A percentile compares a stretch with the other conserved stretches of the same genome.
Evolutionary conservation across 2,329 filamentous ascomycete species (phyloP).

Genomic region (Capronia americana): DNA sequence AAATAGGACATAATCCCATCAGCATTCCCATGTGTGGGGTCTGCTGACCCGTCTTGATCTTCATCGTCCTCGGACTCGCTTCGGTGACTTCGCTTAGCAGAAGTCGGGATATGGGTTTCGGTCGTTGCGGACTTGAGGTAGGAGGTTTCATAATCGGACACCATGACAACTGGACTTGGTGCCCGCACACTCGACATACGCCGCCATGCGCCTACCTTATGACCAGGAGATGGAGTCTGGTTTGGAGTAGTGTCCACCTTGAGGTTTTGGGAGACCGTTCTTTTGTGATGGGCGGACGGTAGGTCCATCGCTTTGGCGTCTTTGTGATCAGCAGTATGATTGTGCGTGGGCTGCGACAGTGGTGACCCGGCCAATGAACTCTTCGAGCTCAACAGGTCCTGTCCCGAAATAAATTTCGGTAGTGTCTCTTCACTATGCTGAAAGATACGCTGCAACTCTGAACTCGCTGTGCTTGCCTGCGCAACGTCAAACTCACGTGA

Average conservation of each 20-base stretch:
- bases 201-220: conserved; percentile 23
- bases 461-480: conserved; percentile 12
- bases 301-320: conserved; percentile 18
- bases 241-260: conserved; percentile 27
- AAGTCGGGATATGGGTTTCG: conserved; percentile 36
- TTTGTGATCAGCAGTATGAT: conserved; percentile 41
- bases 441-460: conserved; percentile 23
- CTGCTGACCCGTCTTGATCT: conserved; percentile 17
- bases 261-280: conserved; percentile 21
- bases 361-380: conserved; percentile 19
- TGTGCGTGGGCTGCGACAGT: conserved; percentile 42
- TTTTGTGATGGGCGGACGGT: conserved; percentile 9
- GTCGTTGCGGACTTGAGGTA: conserved; percentile 3
- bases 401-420: conserved; percentile 26
- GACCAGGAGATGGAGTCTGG: conserved; percentile 21
- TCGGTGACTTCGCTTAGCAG: conserved; percentile 42
- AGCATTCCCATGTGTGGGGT: neutral
- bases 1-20: conserved; percentile 30
- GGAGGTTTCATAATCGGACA: conserved; percentile 44
- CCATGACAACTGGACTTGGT: conserved; percentile 53
- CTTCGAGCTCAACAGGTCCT: conserved; percentile 27
- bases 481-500: conserved; percentile 10
- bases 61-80: conserved; percentile 44
- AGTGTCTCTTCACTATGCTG: conserved; percentile 8
- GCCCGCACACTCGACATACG: conserved; percentile 13